Evolutionary conservation across 805 yeast species (phyloP).

Genomic region (Lipomyces sp.): DNA sequence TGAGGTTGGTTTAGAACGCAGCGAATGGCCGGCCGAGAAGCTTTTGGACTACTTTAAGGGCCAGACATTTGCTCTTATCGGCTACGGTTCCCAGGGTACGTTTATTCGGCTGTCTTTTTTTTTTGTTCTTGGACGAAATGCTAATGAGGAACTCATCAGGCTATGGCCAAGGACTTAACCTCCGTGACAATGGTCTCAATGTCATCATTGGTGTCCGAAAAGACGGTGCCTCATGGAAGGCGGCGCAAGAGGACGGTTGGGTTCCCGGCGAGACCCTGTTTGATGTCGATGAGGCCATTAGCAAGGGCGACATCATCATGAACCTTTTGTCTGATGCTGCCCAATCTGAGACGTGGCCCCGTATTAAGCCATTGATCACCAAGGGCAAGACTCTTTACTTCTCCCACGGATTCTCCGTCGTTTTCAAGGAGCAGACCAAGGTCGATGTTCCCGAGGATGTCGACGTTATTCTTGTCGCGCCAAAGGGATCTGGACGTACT

Average conservation of each 20-base stretch:
- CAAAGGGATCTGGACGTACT: constrained; percentile 99
- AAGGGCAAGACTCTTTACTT: constrained; percentile 98
- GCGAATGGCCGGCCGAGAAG: constrained; percentile 99
- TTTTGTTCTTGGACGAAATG: no score
- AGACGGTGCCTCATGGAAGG: constrained; percentile 99
- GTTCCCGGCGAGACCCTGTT: constrained; percentile 98
- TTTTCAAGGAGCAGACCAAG: constrained; percentile 94
- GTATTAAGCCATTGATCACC: constrained; percentile 87
- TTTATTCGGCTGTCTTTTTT: neutral
- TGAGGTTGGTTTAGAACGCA: constrained; percentile 58
- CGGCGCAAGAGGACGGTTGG: constrained; percentile 99
- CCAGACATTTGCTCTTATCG: constrained; percentile 96
- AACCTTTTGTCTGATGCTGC: constrained; percentile 99
- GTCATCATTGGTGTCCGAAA: constrained; percentile 98
- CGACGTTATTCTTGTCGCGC: constrained; percentile 98
- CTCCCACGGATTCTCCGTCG: constrained; percentile 99
- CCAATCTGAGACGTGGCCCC: constrained; percentile 96
- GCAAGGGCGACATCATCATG: constrained; percentile 92
- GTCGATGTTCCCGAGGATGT: constrained; percentile 94
- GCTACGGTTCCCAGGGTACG: constrained; percentile 98
- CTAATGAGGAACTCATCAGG: constrained; percentile 11
- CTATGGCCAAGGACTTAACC: constrained; percentile 98
- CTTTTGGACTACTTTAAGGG: constrained; percentile 94
- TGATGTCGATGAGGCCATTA: constrained; percentile 90
- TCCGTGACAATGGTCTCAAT: constrained; percentile 98